Conservation (phyloP, 441 rosid species). For the Theobroma grandiflorum region DNA sequence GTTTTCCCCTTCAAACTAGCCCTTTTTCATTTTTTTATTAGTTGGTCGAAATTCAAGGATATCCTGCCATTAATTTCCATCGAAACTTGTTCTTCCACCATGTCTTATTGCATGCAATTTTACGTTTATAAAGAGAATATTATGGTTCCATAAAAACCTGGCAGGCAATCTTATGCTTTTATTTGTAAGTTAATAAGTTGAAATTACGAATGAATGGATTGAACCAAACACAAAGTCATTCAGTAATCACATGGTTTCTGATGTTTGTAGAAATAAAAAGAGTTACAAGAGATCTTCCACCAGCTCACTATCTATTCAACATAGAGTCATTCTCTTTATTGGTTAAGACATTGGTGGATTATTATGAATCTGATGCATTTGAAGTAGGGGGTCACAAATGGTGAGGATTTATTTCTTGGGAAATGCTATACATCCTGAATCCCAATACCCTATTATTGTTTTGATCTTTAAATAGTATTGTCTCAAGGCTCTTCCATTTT, state of each 20-base stretch:
- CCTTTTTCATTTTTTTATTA: not conserved
- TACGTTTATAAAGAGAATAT: not conserved
- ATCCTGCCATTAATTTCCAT: not conserved
- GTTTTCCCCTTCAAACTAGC: not conserved
- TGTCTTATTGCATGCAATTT: no score
- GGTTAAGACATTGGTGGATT: not conserved
- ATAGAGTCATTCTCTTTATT: conserved; percentile 31
- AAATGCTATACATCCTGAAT: not conserved
- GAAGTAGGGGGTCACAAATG: conserved; percentile 47
- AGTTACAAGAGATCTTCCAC: conserved; percentile 28
- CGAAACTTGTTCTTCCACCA: no score
- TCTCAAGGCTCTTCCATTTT: not conserved
- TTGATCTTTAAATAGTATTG: no score
- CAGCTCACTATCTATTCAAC: conserved; percentile 36
- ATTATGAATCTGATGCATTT: conserved; percentile 41
- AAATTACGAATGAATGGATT: not conserved
- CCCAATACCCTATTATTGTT: no score
- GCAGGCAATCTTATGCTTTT: not conserved
- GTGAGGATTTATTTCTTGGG: conserved; percentile 18
- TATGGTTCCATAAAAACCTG: not conserved
- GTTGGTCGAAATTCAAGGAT: not conserved
- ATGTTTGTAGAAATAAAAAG: conserved; percentile 21
- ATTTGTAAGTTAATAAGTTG: not conserved
- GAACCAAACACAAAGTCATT: not conserved
- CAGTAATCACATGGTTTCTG: not conserved